These are phyloP conservation scores for Cladorrhinum sp. DNA, from an alignment of 2,329 filamentous ascomycete genomes.

Conservation along the genomic window DNA sequence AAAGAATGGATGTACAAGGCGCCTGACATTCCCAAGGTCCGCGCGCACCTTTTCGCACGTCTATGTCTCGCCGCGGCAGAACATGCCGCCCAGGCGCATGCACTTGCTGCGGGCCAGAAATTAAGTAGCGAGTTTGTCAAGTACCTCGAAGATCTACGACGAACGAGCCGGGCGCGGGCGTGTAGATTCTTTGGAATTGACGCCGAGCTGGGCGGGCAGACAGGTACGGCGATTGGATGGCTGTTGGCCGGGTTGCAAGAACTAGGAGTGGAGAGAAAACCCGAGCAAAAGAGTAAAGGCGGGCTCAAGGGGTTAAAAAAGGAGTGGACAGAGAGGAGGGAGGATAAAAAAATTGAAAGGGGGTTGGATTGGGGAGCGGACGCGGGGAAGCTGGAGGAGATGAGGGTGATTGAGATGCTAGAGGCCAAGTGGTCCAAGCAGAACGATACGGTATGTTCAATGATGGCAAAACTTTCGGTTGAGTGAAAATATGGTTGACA, in stretches of 20 bases:
- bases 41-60: slow-evolving; percentile 82
- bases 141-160: slow-evolving; percentile 73
- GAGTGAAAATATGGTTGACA: neutral
- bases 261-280: slow-evolving; percentile 59
- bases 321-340: slow-evolving; percentile 71
- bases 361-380: slow-evolving; percentile 74
- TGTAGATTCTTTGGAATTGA: slow-evolving; percentile 90
- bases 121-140: slow-evolving; percentile 64
- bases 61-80: slow-evolving; percentile 85
- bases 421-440: slow-evolving; percentile 86
- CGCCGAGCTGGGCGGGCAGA: slow-evolving; percentile 76
- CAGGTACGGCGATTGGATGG: slow-evolving; percentile 85
- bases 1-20: slow-evolving; percentile 97
- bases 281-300: slow-evolving; percentile 49
- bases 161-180: slow-evolving; percentile 76
- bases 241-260: slow-evolving; percentile 72
- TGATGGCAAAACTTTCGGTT: neutral
- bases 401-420: slow-evolving; percentile 79
- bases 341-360: slow-evolving; percentile 76
- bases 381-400: slow-evolving; percentile 81
- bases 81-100: slow-evolving; percentile 71
- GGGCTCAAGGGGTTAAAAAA: slow-evolving; percentile 66
- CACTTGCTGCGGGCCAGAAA: slow-evolving; percentile 43
- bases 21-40: slow-evolving; percentile 82
- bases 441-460: slow-evolving; percentile 75